Base-by-base conservation (phyloP, 768 basidiomycete species). In the Boletellus ananas region DNA sequence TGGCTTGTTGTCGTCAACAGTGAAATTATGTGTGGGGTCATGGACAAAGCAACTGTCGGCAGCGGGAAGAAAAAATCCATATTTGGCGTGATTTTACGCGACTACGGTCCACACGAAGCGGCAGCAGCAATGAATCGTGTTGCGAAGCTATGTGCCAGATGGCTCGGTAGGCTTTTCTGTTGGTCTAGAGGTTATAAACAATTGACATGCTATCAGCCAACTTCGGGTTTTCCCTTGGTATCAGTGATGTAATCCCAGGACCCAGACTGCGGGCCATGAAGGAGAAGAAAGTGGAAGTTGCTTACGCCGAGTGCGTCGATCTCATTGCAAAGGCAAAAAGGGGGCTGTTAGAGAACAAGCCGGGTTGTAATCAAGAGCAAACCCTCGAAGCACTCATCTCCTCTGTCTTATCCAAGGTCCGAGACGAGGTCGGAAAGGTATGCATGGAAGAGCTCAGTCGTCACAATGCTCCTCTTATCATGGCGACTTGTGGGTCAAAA, bases 11-110 rank as follows among this genome's bases (percentile, higher is more conserved):
- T 99, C 47, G 84, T 94, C 55, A 99, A 98, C 67, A 93, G 90
- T 63, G 94, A 99, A 70, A 92, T 99, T 59, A 99, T 98, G 93
- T 97, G 94, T 60, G 96, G 96, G 38, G 90, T 93, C 14, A 95
- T 98, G 85, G 96, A 99, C 73, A 99, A 99, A 72, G 90, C 90
- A 14, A 97, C 93, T 0, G 87, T 98, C 4, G 96, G 96, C 47
- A 89, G 91, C 59, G 96, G 96, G 45, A 99, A 99, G 80, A 98
- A 99, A 77, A 98, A 97, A 65, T 96, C 94, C 2, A 92, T 99
- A 37, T 99, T 98, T 63, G 95, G 95, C 55, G 91, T 97, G 38
- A 98, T 99, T 58, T 80, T 97, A 73, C 78, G 95, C 50, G 96
- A 99, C 69, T 98, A 96, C 67, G 96, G 96, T 5, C 81, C 92